Conservation (phyloP, 2,329 filamentous ascomycete genomes). For the Calonectria crousiana region DNA sequence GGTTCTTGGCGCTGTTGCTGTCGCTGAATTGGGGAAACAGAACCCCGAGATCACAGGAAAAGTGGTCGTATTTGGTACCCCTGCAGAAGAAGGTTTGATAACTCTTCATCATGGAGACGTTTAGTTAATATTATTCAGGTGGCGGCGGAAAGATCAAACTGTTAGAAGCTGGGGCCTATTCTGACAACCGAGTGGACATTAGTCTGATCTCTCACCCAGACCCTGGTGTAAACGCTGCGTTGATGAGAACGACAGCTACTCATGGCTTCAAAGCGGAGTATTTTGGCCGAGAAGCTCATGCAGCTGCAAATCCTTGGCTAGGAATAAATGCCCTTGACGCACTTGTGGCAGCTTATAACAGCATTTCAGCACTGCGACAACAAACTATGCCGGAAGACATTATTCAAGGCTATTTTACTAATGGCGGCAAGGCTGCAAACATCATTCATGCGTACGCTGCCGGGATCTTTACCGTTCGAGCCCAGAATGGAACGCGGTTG, state of each 20-base stretch:
- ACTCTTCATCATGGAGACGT: neutral
- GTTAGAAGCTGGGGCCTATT: constrained; percentile 34
- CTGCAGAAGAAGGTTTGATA: constrained; percentile 33
- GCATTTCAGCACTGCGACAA: constrained; percentile 36
- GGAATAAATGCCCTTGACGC: constrained; percentile 41
- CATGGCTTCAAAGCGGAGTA: constrained; percentile 35
- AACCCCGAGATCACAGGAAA: constrained; percentile 34
- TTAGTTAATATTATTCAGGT: neutral
- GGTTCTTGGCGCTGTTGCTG: constrained; percentile 28
- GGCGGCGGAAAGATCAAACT: constrained; percentile 38
- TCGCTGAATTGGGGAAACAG: constrained; percentile 30
- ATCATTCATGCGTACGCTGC: constrained; percentile 60
- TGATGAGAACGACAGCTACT: constrained; percentile 34
- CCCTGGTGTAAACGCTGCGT: constrained; percentile 25
- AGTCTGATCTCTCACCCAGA: constrained; percentile 38
- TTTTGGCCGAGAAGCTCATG: constrained; percentile 31
- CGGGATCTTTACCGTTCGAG: constrained; percentile 66
- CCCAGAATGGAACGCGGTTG: constrained; percentile 46
- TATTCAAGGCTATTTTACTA: constrained; percentile 37
- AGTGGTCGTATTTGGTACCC: constrained; percentile 37
- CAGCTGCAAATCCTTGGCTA: constrained; percentile 33
- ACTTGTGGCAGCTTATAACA: constrained; percentile 34
- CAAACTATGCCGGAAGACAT: constrained; percentile 32
- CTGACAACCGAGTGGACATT: constrained; percentile 37
- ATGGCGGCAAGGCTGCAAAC: constrained; percentile 36